Evolutionary conservation across 1,284 basidiomycete genomes (phyloP).

Genomic region (Flammula alnicola): DNA sequence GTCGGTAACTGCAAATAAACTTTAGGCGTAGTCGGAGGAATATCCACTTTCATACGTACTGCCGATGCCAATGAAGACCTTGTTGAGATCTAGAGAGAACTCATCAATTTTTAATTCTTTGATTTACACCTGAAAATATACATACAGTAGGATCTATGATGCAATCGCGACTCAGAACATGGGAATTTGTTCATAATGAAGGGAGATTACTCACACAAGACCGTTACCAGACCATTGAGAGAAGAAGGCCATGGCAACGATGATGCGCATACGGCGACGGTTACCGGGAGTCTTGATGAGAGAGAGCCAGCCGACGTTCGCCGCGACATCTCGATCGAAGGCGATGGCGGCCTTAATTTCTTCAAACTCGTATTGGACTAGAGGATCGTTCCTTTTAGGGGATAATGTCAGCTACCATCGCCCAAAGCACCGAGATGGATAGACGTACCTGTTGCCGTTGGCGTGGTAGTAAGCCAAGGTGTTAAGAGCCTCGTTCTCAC

Average conservation of each 20-base stretch:
- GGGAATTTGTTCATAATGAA: neutral
- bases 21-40: neutral
- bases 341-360: conserved; percentile 63
- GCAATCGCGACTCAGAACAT: neutral
- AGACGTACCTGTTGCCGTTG: conserved; percentile 48
- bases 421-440: neutral
- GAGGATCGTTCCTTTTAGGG: conserved; percentile 48
- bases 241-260: conserved; percentile 64
- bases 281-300: conserved; percentile 59
- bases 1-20: conserved; percentile 44
- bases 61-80: conserved; percentile 54
- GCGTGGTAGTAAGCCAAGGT: conserved; percentile 27
- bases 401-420: conserved; percentile 4
- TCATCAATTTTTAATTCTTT: neutral
- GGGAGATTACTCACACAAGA: conserved; percentile 44
- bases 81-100: conserved; percentile 45
- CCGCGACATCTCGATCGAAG: conserved; percentile 44
- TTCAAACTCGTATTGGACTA: conserved; percentile 64
- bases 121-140: neutral
- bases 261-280: conserved; percentile 54
- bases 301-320: conserved; percentile 49
- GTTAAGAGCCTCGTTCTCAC: conserved; percentile 50
- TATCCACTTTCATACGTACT: conserved; percentile 31
- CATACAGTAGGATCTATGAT: conserved; percentile 35
- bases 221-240: conserved; percentile 72